Conservation (phyloP, 1,284 basidiomycete genomes). For the Rhodotorula sp. region DNA sequence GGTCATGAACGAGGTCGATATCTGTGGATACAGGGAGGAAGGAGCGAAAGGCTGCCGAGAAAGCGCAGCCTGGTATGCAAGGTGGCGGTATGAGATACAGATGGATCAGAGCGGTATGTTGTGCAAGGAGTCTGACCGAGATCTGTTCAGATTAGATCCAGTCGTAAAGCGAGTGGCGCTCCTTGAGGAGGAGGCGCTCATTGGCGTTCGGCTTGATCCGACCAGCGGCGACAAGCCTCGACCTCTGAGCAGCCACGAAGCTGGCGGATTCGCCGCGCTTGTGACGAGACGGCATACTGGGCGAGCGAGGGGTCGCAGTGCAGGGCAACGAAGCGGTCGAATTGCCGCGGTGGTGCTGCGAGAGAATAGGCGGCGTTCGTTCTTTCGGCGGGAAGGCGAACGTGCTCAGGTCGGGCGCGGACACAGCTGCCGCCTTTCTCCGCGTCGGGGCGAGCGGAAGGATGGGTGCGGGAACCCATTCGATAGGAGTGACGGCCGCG, state of each 20-base stretch:
- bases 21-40: no score
- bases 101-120: no score
- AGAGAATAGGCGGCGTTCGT: background rate
- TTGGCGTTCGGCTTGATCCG: background rate
- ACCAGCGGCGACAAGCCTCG: background rate
- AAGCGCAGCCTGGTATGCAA: no score
- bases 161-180: constrained; percentile 13
- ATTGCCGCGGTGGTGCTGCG: background rate
- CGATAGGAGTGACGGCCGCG: background rate
- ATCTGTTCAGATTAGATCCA: constrained; percentile 13
- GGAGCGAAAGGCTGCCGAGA: no score
- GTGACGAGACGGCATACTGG: background rate
- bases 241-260: constrained; percentile 21
- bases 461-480: background rate
- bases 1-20: no score
- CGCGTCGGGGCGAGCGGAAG: background rate
- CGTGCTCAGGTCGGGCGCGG: background rate
- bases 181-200: background rate
- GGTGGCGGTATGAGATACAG: no score
- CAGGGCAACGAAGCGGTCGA: background rate
- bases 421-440: background rate
- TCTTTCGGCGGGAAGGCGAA: constrained; percentile 1
- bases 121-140: no score
- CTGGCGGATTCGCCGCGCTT: constrained; percentile 7
- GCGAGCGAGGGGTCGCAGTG: background rate